These are phyloP conservation scores for Botrytis sinoallii DNA, from an alignment of 2,329 filamentous ascomycete species.

Conservation along the genomic window DNA sequence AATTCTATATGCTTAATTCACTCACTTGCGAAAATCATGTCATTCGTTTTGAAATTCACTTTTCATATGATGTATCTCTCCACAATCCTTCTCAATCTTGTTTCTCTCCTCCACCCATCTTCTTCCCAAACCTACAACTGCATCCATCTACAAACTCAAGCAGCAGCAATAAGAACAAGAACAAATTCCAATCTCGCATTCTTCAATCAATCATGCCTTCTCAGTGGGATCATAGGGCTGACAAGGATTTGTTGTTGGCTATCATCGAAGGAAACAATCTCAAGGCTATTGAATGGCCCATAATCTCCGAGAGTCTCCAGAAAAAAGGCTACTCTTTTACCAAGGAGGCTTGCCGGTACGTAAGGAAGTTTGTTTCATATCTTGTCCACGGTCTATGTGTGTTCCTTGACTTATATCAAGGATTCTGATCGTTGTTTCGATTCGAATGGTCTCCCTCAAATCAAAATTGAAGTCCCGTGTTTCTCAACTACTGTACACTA, in stretches of 20 bases:
- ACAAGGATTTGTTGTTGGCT: slow-evolving; percentile 34
- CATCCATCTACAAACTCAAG: background rate
- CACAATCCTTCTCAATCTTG: background rate
- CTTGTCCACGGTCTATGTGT: background rate
- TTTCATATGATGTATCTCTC: background rate
- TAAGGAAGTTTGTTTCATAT: background rate
- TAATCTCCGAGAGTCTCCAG: slow-evolving; percentile 27
- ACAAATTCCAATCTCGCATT: background rate
- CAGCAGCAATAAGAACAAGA: background rate
- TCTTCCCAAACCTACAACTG: background rate
- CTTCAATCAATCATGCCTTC: background rate
- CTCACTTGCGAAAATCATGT: background rate
- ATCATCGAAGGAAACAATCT: slow-evolving; percentile 34
- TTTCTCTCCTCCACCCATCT: background rate
- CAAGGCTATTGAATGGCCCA: slow-evolving; percentile 30
- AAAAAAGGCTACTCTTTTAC: slow-evolving; percentile 31
- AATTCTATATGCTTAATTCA: background rate
- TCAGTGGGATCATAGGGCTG: slow-evolving; percentile 32
- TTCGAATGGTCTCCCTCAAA: background rate
- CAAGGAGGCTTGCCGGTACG: slow-evolving; percentile 37
- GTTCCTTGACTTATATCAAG: background rate
- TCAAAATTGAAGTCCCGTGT: background rate
- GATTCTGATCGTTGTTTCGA: background rate
- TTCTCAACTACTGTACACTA: background rate
- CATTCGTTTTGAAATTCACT: background rate